Conservation (phyloP, 2,329 filamentous ascomycete genomes). For the Fusarium subglutinans region DNA sequence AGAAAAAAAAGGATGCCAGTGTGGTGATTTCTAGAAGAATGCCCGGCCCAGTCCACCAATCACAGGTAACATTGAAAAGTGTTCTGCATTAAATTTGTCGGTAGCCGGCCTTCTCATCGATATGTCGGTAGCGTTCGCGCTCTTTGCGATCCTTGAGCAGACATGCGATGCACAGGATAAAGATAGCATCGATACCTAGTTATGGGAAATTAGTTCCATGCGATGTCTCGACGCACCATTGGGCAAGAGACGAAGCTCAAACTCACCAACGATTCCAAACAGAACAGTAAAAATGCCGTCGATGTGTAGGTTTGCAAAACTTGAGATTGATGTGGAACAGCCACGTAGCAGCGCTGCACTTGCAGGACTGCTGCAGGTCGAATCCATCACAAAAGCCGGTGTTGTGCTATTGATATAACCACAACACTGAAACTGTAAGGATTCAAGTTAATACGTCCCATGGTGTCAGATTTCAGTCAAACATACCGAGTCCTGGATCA, state of each 20-base stretch:
- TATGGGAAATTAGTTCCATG: not conserved
- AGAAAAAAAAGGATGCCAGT: conserved; percentile 10
- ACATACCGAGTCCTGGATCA: conserved; percentile 75
- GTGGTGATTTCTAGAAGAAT: conserved; percentile 6
- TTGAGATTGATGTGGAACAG: conserved; percentile 73
- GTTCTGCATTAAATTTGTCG: conserved; percentile 53
- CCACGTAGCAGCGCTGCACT: conserved; percentile 75
- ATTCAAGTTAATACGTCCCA: not conserved
- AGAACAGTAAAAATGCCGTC: conserved; percentile 81
- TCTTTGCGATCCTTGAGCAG: conserved; percentile 84
- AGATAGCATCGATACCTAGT: conserved; percentile 68
- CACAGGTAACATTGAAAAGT: not conserved
- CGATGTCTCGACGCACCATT: not conserved
- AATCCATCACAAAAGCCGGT: conserved; percentile 76
- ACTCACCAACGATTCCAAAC: conserved; percentile 78
- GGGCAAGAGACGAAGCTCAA: not conserved
- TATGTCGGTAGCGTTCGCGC: conserved; percentile 78
- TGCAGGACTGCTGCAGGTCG: conserved; percentile 73
- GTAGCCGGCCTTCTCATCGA: conserved; percentile 79
- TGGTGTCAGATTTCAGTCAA: not conserved
- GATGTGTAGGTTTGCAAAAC: conserved; percentile 75
- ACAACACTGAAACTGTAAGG: conserved; percentile 76
- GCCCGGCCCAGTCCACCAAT: conserved; percentile 4
- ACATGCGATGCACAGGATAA: conserved; percentile 77
- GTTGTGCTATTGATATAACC: conserved; percentile 79